Evolutionary conservation across 352 stramenopile species (phyloP).

Genomic region (Phytophthora sp.): DNA sequence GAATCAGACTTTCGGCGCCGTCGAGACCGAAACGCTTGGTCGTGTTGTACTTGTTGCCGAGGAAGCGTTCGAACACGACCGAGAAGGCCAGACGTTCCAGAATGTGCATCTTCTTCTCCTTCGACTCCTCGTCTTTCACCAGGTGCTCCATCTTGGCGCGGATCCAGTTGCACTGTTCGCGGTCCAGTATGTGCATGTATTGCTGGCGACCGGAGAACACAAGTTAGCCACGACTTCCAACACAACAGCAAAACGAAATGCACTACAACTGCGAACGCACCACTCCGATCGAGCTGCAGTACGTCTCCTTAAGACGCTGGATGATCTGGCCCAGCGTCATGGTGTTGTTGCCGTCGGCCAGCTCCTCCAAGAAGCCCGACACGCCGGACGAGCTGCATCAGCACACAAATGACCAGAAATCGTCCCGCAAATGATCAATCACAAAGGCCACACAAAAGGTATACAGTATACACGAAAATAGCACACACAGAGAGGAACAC

Average conservation of each 20-base stretch:
- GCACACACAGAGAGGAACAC: slow-evolving; percentile 20
- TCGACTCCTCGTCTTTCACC: slow-evolving; percentile 71
- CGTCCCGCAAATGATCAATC: neutral
- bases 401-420: too few species aligned
- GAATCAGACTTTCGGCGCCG: slow-evolving; percentile 95
- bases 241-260: neutral
- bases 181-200: slow-evolving; percentile 99
- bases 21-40: slow-evolving; percentile 98
- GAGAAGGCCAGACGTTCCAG: slow-evolving; percentile 97
- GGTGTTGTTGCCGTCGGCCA: slow-evolving; percentile 62
- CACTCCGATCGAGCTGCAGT: slow-evolving; percentile 96
- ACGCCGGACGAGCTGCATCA: slow-evolving; percentile 77
- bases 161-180: slow-evolving; percentile 99
- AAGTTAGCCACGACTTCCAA: neutral
- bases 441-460: neutral
- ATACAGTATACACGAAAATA: slow-evolving; percentile 12
- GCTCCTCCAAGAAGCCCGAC: slow-evolving; percentile 89
- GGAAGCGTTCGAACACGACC: slow-evolving; percentile 98
- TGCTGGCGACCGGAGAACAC: slow-evolving; percentile 54
- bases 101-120: slow-evolving; percentile 97
- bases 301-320: slow-evolving; percentile 94
- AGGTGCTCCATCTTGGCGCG: slow-evolving; percentile 87
- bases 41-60: slow-evolving; percentile 99
- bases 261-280: slow-evolving; percentile 48
- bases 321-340: slow-evolving; percentile 97